A percentile compares a stretch with the other conserved stretches of the same genome.
phyloP scores from a whole-genome alignment of 176 grass and related monocot species.

The Tillandsia leiboldiana region DNA sequence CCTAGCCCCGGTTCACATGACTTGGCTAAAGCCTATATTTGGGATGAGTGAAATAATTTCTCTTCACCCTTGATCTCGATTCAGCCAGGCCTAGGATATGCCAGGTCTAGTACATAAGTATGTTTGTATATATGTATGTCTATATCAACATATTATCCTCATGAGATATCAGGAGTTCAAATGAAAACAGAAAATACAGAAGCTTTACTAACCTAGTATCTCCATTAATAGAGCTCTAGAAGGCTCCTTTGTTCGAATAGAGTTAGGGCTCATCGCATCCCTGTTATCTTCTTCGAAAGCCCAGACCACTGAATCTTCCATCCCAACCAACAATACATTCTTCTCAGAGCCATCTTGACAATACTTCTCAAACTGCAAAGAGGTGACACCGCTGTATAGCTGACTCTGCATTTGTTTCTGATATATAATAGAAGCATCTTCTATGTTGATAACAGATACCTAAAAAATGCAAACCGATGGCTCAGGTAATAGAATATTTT shows the following conservation, averaged over 20 bases:
- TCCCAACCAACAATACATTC: constrained; percentile 54
- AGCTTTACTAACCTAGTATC: constrained; percentile 44
- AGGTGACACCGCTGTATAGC: constrained; percentile 56
- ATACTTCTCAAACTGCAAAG: constrained; percentile 76
- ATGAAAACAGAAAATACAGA: not conserved
- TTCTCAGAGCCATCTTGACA: constrained; percentile 59
- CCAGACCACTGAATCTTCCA: constrained; percentile 78
- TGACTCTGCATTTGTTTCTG: constrained; percentile 80
- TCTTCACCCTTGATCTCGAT: no score
- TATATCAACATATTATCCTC: no score
- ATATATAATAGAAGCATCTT: constrained; percentile 62
- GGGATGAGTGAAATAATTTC: no score
- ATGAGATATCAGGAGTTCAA: not conserved
- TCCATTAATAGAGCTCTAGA: constrained; percentile 67
- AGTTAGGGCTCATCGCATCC: constrained; percentile 53
- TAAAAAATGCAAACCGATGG: constrained; percentile 24
- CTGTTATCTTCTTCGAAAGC: constrained; percentile 67
- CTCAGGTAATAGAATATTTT: constrained; percentile 3
- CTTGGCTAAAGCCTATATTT: no score
- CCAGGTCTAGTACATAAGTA: no score
- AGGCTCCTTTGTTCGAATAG: constrained; percentile 67
- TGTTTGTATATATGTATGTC: no score
- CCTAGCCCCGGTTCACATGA: no score
- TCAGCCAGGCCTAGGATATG: no score
- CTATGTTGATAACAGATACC: constrained; percentile 69